Base-by-base conservation (phyloP, 306 rosid genomes). In the Prinsepia uniflora region DNA sequence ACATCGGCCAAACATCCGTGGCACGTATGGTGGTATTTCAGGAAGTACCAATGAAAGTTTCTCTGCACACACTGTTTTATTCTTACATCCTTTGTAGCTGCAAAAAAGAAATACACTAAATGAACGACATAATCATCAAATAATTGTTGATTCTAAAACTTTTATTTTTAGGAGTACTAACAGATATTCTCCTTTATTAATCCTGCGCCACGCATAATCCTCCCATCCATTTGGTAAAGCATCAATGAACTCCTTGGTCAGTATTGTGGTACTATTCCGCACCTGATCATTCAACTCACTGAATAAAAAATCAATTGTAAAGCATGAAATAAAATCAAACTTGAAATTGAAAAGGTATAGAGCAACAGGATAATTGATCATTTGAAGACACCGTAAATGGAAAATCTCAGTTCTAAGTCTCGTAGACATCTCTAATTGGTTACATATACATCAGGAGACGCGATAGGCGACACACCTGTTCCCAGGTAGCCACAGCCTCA, bases 201-300 rank as follows among this genome's bases (percentile, higher is more conserved):
- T 91, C 92, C 99, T 91, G 44, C 85, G 91, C 99, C 97, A 95
- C 10, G 99, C 99, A 76, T 91, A 95, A 63, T 95, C 96, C 83
- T 85, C 92, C 99, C 99, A 95, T 79, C 99, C 99, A 78, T 91
- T 89, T 75, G 96, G 99, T 67, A 95, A 89, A 79, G 90, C 79
- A 81, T 95, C 92, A 71, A 95, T 83, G 74, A 87, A 95, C 87
- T 95, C 99, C 82, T 73, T 85, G 69, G 99, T 95, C 48, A 95
- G 90, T 76, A 95, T 80, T 63, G 99, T 91, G 72, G 99, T 87
- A 82, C 99, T 91, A 72, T 91, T 95, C 68, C 96, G 89, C 86
- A 95, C 99, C 99, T 91, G 85, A 68, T 85, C 82, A 87, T 75
- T 80, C 86, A 83, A 79, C 82, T 81, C 86, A 78, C 78, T 67